Evolutionary conservation across 2,329 filamentous ascomycete species (phyloP).

Genomic region (Scorias spongiosa): DNA sequence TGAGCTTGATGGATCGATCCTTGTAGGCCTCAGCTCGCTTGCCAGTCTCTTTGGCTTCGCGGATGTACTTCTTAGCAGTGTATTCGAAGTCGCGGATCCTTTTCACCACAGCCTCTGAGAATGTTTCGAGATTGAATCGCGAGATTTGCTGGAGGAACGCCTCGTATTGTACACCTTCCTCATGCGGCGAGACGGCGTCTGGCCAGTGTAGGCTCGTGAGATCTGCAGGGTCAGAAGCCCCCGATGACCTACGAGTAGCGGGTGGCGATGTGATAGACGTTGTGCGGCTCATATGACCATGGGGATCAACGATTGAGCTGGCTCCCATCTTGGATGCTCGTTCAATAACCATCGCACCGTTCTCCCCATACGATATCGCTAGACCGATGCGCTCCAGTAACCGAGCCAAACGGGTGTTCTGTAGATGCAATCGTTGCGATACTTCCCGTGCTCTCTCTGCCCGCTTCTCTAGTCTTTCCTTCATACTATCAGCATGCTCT

Average conservation of each 20-base stretch:
- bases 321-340: constrained; percentile 45
- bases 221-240: constrained; percentile 32
- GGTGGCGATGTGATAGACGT: constrained; percentile 41
- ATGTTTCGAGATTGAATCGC: constrained; percentile 68
- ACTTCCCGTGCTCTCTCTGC: constrained; percentile 65
- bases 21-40: constrained; percentile 42
- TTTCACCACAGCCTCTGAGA: constrained; percentile 72
- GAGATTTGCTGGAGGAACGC: constrained; percentile 59
- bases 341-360: constrained; percentile 54
- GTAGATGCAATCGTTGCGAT: constrained; percentile 65
- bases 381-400: constrained; percentile 81
- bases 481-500: constrained; percentile 30
- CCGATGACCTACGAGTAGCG: constrained; percentile 39
- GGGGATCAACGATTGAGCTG: constrained; percentile 29
- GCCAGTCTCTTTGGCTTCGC: constrained; percentile 53
- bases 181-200: constrained; percentile 46
- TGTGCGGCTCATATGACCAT: constrained; percentile 34
- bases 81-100: constrained; percentile 88
- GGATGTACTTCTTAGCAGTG: constrained; percentile 82
- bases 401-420: constrained; percentile 69
- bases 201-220: constrained; percentile 72
- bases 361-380: constrained; percentile 58
- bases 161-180: constrained; percentile 59
- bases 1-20: constrained; percentile 66
- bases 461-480: constrained; percentile 50